Conservation (phyloP, 2,329 filamentous ascomycete species). For the Xylariaceae sp. region DNA sequence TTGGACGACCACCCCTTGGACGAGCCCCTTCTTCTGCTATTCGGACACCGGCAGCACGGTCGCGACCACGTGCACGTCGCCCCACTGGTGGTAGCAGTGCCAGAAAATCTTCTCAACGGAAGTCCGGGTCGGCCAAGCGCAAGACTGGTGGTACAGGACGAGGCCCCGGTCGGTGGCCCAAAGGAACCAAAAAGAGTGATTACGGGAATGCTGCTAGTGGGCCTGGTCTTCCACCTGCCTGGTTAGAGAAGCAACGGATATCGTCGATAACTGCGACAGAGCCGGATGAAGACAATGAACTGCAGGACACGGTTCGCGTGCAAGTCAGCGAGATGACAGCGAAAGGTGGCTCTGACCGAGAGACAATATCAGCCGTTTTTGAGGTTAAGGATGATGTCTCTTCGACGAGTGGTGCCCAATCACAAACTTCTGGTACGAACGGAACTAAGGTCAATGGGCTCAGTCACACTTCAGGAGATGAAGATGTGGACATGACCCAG, state of each 20-base stretch:
- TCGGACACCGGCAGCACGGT: conserved; percentile 31
- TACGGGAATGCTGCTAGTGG: conserved; percentile 64
- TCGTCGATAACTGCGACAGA: conserved; percentile 13
- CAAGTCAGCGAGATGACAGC: conserved; percentile 34
- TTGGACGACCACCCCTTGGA: conserved; percentile 30
- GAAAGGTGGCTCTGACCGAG: conserved; percentile 28
- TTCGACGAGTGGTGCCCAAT: conserved; percentile 3
- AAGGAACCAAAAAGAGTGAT: conserved; percentile 64
- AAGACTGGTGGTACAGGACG: conserved; percentile 61
- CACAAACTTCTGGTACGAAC: conserved; percentile 9
- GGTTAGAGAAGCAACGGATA: conserved; percentile 36
- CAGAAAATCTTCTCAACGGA: conserved; percentile 37
- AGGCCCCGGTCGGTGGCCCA: conserved; percentile 63
- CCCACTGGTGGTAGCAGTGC: conserved; percentile 30
- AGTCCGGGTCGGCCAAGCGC: conserved; percentile 42
- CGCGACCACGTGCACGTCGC: conserved; percentile 38
- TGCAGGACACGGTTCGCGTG: conserved; percentile 33
- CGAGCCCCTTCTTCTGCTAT: conserved; percentile 29
- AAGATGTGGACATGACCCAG: conserved; percentile 11
- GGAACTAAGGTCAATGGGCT: conserved; percentile 8
- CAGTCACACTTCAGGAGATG: conserved; percentile 8
- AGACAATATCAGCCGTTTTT: conserved; percentile 20
- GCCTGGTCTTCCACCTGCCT: conserved; percentile 58
- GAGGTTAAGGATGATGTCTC: conserved; percentile 14
- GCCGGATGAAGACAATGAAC: conserved; percentile 23